Conservation (phyloP, 2,329 filamentous ascomycete species). For the Hymenoscyphus salicellus region DNA sequence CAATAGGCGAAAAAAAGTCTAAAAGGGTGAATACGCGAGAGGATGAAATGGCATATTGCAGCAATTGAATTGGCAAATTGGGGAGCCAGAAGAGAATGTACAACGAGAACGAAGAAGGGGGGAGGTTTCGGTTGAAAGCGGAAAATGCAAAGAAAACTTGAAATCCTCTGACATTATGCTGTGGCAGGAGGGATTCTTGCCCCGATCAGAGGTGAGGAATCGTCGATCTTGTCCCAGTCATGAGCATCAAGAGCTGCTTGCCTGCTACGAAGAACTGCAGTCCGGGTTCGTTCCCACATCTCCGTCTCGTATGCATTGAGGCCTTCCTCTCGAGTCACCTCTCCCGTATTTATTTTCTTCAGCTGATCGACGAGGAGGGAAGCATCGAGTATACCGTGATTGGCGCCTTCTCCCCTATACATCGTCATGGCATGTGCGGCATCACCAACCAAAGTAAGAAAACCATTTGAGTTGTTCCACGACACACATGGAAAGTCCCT, state of each 20-base stretch:
- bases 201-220: conserved; percentile 41
- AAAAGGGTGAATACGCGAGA: too few relatives aligned
- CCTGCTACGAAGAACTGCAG: conserved; percentile 49
- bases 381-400: conserved; percentile 54
- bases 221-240: conserved; percentile 45
- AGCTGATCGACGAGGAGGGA: conserved; percentile 42
- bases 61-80: too few relatives aligned
- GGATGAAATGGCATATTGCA: too few relatives aligned
- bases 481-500: conserved; percentile 37
- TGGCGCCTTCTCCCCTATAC: conserved; percentile 55
- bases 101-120: too few relatives aligned
- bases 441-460: conserved; percentile 35
- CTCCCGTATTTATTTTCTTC: conserved; percentile 16
- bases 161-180: not conserved
- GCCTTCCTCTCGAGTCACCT: conserved; percentile 36
- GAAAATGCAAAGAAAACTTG: not conserved
- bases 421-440: conserved; percentile 39
- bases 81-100: too few relatives aligned
- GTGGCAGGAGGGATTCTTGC: conserved; percentile 10
- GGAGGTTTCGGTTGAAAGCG: too few relatives aligned
- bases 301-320: conserved; percentile 46
- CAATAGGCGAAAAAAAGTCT: too few relatives aligned
- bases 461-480: conserved; percentile 35
- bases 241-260: conserved; percentile 55
- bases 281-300: conserved; percentile 43